Percentiles rank a stretch among this genome's conserved stretches.
These are phyloP conservation scores for Erysimum cheiri DNA, from an alignment of 441 rosid species.

Conservation along the genomic window DNA sequence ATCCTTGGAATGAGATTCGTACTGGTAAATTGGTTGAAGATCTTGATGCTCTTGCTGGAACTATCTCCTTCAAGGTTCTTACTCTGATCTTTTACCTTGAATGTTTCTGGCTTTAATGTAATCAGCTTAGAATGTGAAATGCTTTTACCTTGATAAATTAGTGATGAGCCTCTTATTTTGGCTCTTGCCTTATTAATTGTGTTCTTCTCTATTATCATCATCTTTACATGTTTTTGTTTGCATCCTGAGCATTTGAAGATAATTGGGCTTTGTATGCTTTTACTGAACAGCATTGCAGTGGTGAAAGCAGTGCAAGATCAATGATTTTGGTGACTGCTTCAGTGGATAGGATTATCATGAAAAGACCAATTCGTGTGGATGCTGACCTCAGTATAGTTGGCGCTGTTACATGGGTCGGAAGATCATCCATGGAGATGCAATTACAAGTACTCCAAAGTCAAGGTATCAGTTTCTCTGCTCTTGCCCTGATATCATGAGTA, in stretches of 20 bases:
- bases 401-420: slow-evolving; percentile 86
- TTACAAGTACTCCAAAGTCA: slow-evolving; percentile 66
- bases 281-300: slow-evolving; percentile 68
- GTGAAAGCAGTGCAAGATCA: slow-evolving; percentile 67
- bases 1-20: slow-evolving; percentile 86
- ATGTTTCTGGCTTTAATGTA: neutral
- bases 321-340: slow-evolving; percentile 88
- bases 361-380: slow-evolving; percentile 68
- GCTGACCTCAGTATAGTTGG: slow-evolving; percentile 65
- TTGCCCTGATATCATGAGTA: too few relatives aligned
- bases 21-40: slow-evolving; percentile 88
- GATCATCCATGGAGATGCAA: slow-evolving; percentile 85
- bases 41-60: slow-evolving; percentile 93
- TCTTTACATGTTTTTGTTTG: too few relatives aligned
- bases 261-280: slow-evolving; percentile 13
- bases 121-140: neutral
- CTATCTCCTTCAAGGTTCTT: slow-evolving; percentile 88
- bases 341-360: slow-evolving; percentile 80
- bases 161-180: neutral
- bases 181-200: too few relatives aligned
- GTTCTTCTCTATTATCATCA: too few relatives aligned
- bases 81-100: too few relatives aligned
- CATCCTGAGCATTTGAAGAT: neutral
- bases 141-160: neutral
- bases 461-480: slow-evolving; percentile 49